Percentiles rank a stretch among this genome's conserved stretches.
phyloP scores from a whole-genome alignment of 2,329 filamentous ascomycete genomes.

The Trichoderma koningii region DNA sequence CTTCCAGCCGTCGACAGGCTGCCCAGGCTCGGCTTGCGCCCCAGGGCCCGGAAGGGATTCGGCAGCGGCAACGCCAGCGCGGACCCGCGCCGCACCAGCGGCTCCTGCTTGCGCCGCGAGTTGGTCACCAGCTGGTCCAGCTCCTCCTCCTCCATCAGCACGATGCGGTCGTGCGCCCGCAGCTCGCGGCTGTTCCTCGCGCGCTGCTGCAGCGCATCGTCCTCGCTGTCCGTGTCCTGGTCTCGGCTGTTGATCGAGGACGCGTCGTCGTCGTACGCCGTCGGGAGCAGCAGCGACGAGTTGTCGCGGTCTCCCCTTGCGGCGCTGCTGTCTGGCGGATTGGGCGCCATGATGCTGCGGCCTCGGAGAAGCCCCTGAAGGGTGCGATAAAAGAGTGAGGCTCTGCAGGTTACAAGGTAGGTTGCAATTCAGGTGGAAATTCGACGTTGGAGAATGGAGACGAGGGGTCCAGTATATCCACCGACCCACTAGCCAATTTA shows the following conservation, averaged over 20 bases:
- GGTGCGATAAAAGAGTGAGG: not conserved
- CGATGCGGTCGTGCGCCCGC: slow-evolving; percentile 66
- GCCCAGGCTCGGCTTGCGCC: slow-evolving; percentile 42
- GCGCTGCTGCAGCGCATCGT: slow-evolving; percentile 67
- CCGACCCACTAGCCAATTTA: slow-evolving; percentile 11
- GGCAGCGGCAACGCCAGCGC: slow-evolving; percentile 45
- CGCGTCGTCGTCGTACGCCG: slow-evolving; percentile 69
- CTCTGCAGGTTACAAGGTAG: not conserved
- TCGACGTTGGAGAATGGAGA: not conserved
- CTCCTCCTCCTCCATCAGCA: slow-evolving; percentile 77
- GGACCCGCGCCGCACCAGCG: slow-evolving; percentile 52
- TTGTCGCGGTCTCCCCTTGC: slow-evolving; percentile 37
- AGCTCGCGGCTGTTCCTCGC: slow-evolving; percentile 71
- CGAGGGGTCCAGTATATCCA: slow-evolving; percentile 23
- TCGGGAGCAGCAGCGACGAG: slow-evolving; percentile 61
- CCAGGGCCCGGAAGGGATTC: slow-evolving; percentile 52
- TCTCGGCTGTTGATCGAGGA: slow-evolving; percentile 67
- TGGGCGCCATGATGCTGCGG: slow-evolving; percentile 30
- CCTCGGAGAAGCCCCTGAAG: slow-evolving; percentile 23
- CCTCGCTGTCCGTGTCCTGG: slow-evolving; percentile 75
- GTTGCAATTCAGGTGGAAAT: slow-evolving; percentile 4
- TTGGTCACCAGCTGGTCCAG: slow-evolving; percentile 61
- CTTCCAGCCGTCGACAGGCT: slow-evolving; percentile 43
- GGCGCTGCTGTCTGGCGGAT: slow-evolving; percentile 32
- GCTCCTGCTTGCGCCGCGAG: slow-evolving; percentile 52